These are phyloP conservation scores for Brassica rapa DNA, from an alignment of 345 rosid genomes.

Conservation along the genomic window DNA sequence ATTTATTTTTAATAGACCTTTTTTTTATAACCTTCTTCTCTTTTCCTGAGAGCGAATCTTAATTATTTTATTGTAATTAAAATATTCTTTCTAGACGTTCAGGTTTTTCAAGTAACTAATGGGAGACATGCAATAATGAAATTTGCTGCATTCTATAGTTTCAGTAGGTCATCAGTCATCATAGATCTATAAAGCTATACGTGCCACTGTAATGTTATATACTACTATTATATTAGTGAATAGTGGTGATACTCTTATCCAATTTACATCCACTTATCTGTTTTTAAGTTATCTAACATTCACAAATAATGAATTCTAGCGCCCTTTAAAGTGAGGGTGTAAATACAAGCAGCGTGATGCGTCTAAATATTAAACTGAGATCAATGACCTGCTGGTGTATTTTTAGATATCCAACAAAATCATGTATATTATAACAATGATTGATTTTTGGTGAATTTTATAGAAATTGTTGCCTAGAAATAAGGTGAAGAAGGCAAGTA, in stretches of 20 bases:
- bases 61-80: neutral
- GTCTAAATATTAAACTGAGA: neutral
- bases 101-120: neutral
- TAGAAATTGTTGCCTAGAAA: neutral
- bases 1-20: neutral
- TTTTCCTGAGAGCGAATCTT: conserved; percentile 15
- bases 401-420: neutral
- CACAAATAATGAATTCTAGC: neutral
- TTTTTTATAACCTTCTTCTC: conserved; percentile 25
- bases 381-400: neutral
- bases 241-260: neutral
- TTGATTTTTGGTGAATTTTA: neutral
- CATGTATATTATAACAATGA: neutral
- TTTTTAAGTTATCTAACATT: neutral
- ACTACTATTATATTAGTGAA: neutral
- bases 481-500: neutral
- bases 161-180: neutral
- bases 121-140: conserved; percentile 9
- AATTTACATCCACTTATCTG: neutral
- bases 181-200: neutral
- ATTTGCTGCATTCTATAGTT: neutral
- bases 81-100: neutral
- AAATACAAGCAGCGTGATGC: neutral
- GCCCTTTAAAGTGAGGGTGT: neutral
- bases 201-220: neutral